Evolutionary conservation across 2,329 filamentous ascomycete genomes (phyloP).

Genomic region (Ophiostoma piceae): DNA sequence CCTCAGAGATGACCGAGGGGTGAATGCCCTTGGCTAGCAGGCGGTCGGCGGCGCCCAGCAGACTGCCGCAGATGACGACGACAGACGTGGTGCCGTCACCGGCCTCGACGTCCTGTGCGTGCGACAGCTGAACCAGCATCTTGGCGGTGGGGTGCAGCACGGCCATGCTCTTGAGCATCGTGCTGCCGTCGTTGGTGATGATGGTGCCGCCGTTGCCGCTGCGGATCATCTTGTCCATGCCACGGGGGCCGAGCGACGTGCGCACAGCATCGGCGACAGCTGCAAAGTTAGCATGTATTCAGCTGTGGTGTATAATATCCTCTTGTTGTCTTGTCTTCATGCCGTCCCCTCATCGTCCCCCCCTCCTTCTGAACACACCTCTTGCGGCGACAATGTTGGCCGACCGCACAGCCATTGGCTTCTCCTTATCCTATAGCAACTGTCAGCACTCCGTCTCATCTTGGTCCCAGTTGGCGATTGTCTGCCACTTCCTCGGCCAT

Average conservation of each 20-base stretch:
- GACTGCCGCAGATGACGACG: slow-evolving; percentile 92
- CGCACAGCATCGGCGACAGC: slow-evolving; percentile 96
- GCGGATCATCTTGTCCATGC: slow-evolving; percentile 99
- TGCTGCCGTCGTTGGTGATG: slow-evolving; percentile 99
- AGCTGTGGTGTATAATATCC: background rate
- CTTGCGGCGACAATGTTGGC: slow-evolving; percentile 95
- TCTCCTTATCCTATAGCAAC: slow-evolving; percentile 71
- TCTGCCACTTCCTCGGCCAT: background rate
- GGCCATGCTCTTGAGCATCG: slow-evolving; percentile 98
- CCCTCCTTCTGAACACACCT: slow-evolving; percentile 51
- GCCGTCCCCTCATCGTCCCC: background rate
- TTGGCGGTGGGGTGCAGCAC: slow-evolving; percentile 99
- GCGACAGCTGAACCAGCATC: slow-evolving; percentile 96
- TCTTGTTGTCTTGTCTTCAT: background rate
- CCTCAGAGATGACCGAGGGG: slow-evolving; percentile 94
- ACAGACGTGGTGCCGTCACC: slow-evolving; percentile 98
- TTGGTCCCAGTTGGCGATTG: background rate
- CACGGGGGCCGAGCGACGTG: slow-evolving; percentile 90
- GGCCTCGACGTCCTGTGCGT: slow-evolving; percentile 96
- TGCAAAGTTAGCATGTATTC: slow-evolving; percentile 36
- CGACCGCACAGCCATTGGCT: slow-evolving; percentile 93
- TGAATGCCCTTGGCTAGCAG: slow-evolving; percentile 91
- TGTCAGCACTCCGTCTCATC: slow-evolving; percentile 20
- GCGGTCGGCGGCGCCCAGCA: slow-evolving; percentile 88
- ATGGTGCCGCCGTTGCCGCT: slow-evolving; percentile 94